phyloP scores from a whole-genome alignment of 2,329 filamentous ascomycete genomes.

The Thelonectria rubi region DNA sequence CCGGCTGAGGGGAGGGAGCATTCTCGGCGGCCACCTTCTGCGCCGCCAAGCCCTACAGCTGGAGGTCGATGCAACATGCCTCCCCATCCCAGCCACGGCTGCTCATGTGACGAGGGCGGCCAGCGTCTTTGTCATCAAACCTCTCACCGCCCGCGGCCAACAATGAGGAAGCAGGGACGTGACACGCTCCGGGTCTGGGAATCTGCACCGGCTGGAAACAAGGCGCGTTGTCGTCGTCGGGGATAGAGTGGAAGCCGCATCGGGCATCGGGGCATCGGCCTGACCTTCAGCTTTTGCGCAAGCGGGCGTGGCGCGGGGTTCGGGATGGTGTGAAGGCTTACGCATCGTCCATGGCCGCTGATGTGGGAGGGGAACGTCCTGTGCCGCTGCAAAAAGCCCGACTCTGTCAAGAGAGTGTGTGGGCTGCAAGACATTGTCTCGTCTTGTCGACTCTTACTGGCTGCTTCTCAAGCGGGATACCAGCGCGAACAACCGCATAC shows the following conservation, averaged over 20 bases:
- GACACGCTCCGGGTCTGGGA: too few species aligned
- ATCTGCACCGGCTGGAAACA: not conserved
- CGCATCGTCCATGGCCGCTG: not conserved
- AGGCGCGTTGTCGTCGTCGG: not conserved
- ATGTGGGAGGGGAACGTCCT: not conserved
- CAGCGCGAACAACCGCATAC: too few species aligned
- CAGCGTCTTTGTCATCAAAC: not conserved
- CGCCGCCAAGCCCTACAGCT: too few species aligned
- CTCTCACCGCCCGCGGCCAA: constrained; percentile 9
- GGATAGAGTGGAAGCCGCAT: not conserved
- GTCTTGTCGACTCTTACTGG: not conserved
- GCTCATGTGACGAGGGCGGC: constrained; percentile 19
- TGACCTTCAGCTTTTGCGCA: constrained; percentile 2
- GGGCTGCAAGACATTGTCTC: constrained; percentile 1
- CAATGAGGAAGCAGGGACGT: not conserved
- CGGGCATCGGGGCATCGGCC: not conserved
- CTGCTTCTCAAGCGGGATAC: constrained; percentile 4
- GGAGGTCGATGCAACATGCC: too few species aligned
- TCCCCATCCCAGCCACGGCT: not conserved
- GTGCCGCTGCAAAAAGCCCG: not conserved
- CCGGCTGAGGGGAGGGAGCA: too few species aligned
- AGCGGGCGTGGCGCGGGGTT: constrained; percentile 18
- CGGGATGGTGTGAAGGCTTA: constrained; percentile 1
- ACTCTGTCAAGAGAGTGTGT: not conserved
- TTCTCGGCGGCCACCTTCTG: too few species aligned